Percentiles rank a stretch among this genome's conserved stretches.
phyloP scores from a whole-genome alignment of 2,329 filamentous ascomycete species.

The Trichoderma sp. region DNA sequence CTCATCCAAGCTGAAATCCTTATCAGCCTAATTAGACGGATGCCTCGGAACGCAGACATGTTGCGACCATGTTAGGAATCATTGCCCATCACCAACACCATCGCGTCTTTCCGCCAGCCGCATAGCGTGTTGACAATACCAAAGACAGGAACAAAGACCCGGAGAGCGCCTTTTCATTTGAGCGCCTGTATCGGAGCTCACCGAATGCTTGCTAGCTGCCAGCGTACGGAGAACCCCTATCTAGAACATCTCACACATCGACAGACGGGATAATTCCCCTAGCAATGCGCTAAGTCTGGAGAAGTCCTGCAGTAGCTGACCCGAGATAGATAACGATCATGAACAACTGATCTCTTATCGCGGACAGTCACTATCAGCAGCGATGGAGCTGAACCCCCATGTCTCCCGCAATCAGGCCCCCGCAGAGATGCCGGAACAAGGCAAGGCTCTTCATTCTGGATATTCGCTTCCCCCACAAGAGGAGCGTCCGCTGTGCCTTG shows the following conservation, averaged over 20 bases:
- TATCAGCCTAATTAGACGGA: neutral
- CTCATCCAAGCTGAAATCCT: neutral
- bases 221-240: neutral
- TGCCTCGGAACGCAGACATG: neutral
- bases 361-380: neutral
- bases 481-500: neutral
- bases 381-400: neutral
- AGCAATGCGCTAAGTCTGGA: neutral
- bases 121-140: neutral
- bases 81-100: neutral
- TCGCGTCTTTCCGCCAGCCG: neutral
- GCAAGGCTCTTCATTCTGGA: neutral
- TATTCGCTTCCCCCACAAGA: conserved; percentile 3
- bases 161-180: neutral
- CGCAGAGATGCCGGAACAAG: conserved; percentile 4
- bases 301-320: neutral
- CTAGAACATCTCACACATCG: neutral
- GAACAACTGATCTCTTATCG: neutral
- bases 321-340: neutral
- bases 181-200: neutral
- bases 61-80: neutral
- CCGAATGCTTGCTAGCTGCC: neutral
- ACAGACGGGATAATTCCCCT: neutral
- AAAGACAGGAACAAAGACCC: neutral
- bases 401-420: conserved; percentile 1